A percentile compares a stretch with the other conserved stretches of the same genome.
These are phyloP conservation scores for Zopfia rhizophila DNA, from an alignment of 2,329 filamentous ascomycete species.

Conservation along the genomic window DNA sequence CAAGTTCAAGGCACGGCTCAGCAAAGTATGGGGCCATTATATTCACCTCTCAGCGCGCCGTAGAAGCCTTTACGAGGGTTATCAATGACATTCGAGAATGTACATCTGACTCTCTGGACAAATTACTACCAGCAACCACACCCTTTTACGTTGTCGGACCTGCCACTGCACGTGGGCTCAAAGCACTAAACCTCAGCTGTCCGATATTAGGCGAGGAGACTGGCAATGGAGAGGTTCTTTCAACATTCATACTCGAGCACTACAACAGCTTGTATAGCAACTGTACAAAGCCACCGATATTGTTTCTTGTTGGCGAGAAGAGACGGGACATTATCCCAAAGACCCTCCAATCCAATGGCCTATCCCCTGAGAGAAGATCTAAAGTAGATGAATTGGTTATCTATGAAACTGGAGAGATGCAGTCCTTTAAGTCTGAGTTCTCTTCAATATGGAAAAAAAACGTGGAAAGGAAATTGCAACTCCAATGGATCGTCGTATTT, in stretches of 20 bases:
- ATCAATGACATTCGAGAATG: conserved; percentile 64
- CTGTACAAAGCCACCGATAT: conserved; percentile 67
- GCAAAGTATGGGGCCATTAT: conserved; percentile 77
- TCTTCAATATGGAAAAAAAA: conserved; percentile 61
- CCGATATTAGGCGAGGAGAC: conserved; percentile 81
- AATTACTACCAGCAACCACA: conserved; percentile 57
- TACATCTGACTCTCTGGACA: conserved; percentile 31
- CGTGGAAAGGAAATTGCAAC: conserved; percentile 35
- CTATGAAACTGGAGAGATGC: conserved; percentile 87
- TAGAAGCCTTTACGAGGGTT: conserved; percentile 77
- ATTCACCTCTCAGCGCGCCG: conserved; percentile 85
- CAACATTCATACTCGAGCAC: conserved; percentile 80
- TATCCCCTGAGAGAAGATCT: conserved; percentile 66
- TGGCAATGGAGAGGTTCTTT: conserved; percentile 84
- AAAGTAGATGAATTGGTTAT: conserved; percentile 81
- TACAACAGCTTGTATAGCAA: conserved; percentile 64
- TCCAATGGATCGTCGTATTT: conserved; percentile 80
- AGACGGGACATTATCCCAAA: conserved; percentile 89
- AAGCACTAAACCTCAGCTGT: conserved; percentile 60
- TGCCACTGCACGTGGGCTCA: conserved; percentile 79
- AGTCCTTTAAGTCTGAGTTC: conserved; percentile 78
- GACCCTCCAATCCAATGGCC: conserved; percentile 70
- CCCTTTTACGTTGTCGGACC: conserved; percentile 84
- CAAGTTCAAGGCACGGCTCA: conserved; percentile 24
- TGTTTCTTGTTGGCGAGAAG: conserved; percentile 93